Conservation (phyloP, 2,329 filamentous ascomycete species). For the Trichoderma oligosporum region DNA sequence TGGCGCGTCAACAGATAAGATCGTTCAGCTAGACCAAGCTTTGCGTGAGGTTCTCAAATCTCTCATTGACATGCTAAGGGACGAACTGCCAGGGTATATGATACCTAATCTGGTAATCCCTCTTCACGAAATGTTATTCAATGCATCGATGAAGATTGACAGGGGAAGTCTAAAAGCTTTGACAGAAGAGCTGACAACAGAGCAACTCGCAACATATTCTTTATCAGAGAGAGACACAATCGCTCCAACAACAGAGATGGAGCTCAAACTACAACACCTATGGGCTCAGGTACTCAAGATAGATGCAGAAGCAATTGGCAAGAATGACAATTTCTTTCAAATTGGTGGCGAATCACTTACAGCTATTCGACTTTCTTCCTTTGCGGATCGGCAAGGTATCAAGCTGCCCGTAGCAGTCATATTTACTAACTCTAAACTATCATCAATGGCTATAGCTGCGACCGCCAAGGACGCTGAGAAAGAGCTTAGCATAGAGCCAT, state of each 20-base stretch:
- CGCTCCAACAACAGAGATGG: constrained; percentile 9
- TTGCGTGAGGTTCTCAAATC: background rate
- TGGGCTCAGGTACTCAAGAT: constrained; percentile 10
- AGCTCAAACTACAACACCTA: background rate
- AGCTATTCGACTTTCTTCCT: constrained; percentile 8
- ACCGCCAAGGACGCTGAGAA: background rate
- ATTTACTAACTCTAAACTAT: constrained; percentile 3
- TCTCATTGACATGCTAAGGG: background rate
- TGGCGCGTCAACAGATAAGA: background rate
- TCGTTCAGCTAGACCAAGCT: background rate
- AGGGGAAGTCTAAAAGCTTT: background rate
- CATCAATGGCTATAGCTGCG: background rate
- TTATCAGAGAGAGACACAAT: constrained; percentile 13
- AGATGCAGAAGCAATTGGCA: background rate
- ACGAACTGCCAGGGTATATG: constrained; percentile 33
- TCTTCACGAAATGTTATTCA: constrained; percentile 22
- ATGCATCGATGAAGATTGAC: constrained; percentile 21
- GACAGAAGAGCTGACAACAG: background rate
- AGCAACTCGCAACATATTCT: constrained; percentile 5
- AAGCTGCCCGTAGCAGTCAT: background rate
- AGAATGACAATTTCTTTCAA: constrained; percentile 36
- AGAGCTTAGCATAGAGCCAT: background rate
- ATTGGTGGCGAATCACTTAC: constrained; percentile 42
- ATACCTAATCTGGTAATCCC: constrained; percentile 32
- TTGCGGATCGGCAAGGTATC: background rate